Evolutionary conservation across 108 stramenopile genomes (phyloP).

Genomic region (Conticribra guillardii): DNA sequence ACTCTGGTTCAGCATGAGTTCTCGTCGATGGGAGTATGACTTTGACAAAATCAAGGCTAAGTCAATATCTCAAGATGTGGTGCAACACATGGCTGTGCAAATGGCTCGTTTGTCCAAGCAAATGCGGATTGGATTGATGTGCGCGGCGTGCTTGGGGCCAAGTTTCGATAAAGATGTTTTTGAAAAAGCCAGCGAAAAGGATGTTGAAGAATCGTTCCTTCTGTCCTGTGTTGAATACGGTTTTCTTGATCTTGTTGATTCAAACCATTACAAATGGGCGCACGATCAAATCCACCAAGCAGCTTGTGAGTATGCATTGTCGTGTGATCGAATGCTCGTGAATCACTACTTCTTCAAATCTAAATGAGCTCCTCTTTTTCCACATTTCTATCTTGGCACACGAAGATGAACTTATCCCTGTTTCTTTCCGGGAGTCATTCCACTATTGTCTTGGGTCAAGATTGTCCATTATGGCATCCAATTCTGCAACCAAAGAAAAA

Average conservation of each 20-base stretch:
- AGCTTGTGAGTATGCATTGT: no score
- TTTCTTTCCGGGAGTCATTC: conserved; percentile 34
- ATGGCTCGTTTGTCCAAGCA: conserved; percentile 26
- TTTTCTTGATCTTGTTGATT: conserved; percentile 21
- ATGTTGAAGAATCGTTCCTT: conserved; percentile 18
- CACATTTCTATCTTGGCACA: no score
- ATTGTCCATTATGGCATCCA: conserved; percentile 28
- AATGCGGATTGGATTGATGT: conserved; percentile 36
- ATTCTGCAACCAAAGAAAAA: conserved; percentile 22
- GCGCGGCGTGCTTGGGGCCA: conserved; percentile 53
- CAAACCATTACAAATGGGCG: conserved; percentile 36
- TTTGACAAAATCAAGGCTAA: conserved; percentile 34
- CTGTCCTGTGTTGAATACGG: conserved; percentile 7
- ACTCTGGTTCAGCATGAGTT: conserved; percentile 44
- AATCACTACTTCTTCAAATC: no score
- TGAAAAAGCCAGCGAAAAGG: not conserved
- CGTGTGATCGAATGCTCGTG: no score
- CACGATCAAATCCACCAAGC: conserved; percentile 64
- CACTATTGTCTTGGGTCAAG: conserved; percentile 52
- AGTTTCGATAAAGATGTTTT: conserved; percentile 26
- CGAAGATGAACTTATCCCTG: conserved; percentile 48
- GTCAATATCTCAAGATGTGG: conserved; percentile 13
- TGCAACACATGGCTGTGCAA: conserved; percentile 36
- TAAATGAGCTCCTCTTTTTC: no score
- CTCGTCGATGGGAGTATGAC: conserved; percentile 58